Evolutionary conservation across 768 basidiomycete species (phyloP), one percentile per base, ranked within the genome.

Genomic region (Baorangia bicolor): DNA sequence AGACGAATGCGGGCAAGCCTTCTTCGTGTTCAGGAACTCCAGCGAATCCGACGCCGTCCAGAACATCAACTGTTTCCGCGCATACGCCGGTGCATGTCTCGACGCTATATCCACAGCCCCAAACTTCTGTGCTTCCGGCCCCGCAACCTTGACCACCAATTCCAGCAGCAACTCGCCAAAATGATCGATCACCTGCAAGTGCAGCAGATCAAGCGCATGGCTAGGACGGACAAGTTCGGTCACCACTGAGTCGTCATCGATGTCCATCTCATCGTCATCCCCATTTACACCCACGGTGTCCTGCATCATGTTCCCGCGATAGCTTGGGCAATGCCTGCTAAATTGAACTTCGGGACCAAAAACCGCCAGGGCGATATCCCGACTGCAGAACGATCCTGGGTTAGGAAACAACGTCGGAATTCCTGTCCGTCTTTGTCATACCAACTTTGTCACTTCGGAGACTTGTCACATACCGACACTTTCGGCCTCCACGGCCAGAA

Each of bases 181-280:
- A 68, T 90, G 83, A 39, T 86, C 83, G 47, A 88, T 77, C 45
- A 90, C 79, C 59, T 87, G 83, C 21, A 82, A 68, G 66, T 91
- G 90, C 45, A 91, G 77, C 57, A 78, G 72, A 69, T 87, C 86
- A 56, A 86, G 75, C 5, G 86, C 77, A 62, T 88, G 82, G 53
- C 77, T 78, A 5, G 83, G 81, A 28, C 70, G 66, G 46, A 76
- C 71, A 37, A 68, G 62, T 34, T 72, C 71, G n/a, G 71, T 64
- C 55, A 67, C 59, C 35, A 56, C 63, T n/a, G 53, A 53, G 18
- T 79, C 81, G 33, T 85, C 84, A 62, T 90, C 88, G 31, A 89
- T 71, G 50, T 86, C 80, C 83, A 86, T 88, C 54, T 72, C 74
- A 56, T 78, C 75, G 10, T 76, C 75, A 49, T 72, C 72, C 47